Conservation (phyloP, 805 yeast genomes). For the Zygosaccharomyces siamensis region DNA sequence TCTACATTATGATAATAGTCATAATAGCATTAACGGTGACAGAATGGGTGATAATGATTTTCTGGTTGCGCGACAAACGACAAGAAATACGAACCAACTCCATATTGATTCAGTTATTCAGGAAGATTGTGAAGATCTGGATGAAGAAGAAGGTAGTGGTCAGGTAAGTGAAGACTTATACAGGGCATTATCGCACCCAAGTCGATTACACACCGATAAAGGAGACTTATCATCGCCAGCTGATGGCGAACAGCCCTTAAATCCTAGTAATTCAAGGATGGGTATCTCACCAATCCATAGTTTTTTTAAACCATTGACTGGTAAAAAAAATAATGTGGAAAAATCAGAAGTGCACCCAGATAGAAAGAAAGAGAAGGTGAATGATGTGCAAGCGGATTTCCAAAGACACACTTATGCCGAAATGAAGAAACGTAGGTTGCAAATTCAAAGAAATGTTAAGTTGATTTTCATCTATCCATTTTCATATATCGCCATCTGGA, state of each 20-base stretch:
- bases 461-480: conserved; percentile 79
- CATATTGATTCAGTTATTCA: background rate
- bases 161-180: background rate
- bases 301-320: background rate
- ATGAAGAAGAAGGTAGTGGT: background rate
- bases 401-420: conserved; percentile 57
- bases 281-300: conserved; percentile 1
- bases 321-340: background rate
- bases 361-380: conserved; percentile 1
- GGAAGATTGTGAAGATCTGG: background rate
- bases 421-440: conserved; percentile 57
- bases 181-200: background rate
- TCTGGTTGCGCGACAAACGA: background rate
- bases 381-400: conserved; percentile 35
- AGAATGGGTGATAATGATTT: background rate
- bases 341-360: background rate
- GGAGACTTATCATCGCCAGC: background rate
- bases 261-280: background rate
- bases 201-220: background rate
- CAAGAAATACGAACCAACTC: background rate
- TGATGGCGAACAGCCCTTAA: background rate
- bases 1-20: background rate
- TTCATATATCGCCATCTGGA: conserved; percentile 76
- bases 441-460: conserved; percentile 72
- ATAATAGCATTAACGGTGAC: background rate